phyloP scores from a whole-genome alignment of 331 rosid genomes.

The Acacia pycnantha region DNA sequence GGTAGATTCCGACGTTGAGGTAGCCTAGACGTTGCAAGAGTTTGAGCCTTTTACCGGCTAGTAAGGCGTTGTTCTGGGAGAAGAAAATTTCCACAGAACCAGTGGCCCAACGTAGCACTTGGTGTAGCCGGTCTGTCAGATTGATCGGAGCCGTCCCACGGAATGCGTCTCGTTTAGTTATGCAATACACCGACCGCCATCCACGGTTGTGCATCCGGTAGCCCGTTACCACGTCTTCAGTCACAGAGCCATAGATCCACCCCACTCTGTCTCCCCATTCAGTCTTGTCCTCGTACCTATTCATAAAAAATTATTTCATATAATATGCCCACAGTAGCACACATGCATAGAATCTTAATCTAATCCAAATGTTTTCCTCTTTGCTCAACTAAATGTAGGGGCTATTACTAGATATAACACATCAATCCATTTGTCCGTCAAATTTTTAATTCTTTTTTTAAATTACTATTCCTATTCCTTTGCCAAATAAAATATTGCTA shows the following conservation, averaged over 20 bases:
- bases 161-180: constrained; percentile 80
- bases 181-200: constrained; percentile 84
- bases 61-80: constrained; percentile 76
- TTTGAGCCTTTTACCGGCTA: constrained; percentile 54
- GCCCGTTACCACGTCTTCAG: constrained; percentile 91
- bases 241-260: constrained; percentile 93
- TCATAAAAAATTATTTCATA: background rate
- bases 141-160: constrained; percentile 91
- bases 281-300: constrained; percentile 90
- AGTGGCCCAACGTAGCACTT: constrained; percentile 90
- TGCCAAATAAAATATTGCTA: too few species aligned
- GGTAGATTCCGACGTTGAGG: constrained; percentile 82
- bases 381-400: too few species aligned
- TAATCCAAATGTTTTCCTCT: background rate
- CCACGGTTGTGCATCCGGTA: constrained; percentile 95
- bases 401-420: too few species aligned
- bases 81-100: constrained; percentile 93
- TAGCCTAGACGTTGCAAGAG: constrained; percentile 69
- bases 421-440: too few species aligned
- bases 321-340: background rate
- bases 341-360: background rate
- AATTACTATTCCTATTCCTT: too few species aligned
- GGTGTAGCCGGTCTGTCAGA: constrained; percentile 83
- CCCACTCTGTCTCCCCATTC: constrained; percentile 97
- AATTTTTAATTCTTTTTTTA: too few species aligned